phyloP scores from a whole-genome alignment of 768 basidiomycete genomes.

The Terana coerulea region DNA sequence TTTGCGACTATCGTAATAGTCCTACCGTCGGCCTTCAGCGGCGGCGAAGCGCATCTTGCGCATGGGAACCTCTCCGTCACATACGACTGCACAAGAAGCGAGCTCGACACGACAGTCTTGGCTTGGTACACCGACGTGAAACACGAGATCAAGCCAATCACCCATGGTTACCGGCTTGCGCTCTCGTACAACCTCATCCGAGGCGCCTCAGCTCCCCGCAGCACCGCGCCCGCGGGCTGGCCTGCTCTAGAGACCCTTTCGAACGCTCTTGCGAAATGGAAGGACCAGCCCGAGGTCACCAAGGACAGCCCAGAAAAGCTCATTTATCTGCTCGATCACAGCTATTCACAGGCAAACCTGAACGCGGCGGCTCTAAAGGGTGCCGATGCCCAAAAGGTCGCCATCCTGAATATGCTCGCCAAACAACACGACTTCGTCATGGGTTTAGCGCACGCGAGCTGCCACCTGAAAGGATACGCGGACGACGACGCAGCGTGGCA shows the following conservation, averaged over 20 bases:
- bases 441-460: slow-evolving; percentile 34
- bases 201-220: no score
- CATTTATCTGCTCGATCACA: slow-evolving; percentile 32
- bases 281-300: no score
- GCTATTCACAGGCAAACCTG: slow-evolving; percentile 30
- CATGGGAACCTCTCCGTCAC: slow-evolving; percentile 32
- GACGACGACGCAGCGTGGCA: slow-evolving; percentile 6
- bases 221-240: no score
- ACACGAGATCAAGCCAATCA: slow-evolving; percentile 47
- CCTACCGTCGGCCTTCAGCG: slow-evolving; percentile 40
- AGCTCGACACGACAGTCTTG: slow-evolving; percentile 33
- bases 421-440: slow-evolving; percentile 33
- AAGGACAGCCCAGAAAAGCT: slow-evolving; percentile 23
- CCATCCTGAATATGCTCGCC: slow-evolving; percentile 29
- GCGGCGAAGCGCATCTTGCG: slow-evolving; percentile 42
- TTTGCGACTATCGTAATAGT: slow-evolving; percentile 49
- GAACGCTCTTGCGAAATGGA: no score
- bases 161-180: slow-evolving; percentile 46
- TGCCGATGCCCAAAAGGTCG: slow-evolving; percentile 32
- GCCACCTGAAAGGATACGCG: slow-evolving; percentile 20
- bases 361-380: slow-evolving; percentile 33
- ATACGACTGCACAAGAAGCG: slow-evolving; percentile 34
- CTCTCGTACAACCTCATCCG: slow-evolving; percentile 50
- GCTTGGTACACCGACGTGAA: slow-evolving; percentile 53
- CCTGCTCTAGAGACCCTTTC: no score